phyloP scores from a whole-genome alignment of 2,329 filamentous ascomycete genomes.

The Ophiostoma ips region DNA sequence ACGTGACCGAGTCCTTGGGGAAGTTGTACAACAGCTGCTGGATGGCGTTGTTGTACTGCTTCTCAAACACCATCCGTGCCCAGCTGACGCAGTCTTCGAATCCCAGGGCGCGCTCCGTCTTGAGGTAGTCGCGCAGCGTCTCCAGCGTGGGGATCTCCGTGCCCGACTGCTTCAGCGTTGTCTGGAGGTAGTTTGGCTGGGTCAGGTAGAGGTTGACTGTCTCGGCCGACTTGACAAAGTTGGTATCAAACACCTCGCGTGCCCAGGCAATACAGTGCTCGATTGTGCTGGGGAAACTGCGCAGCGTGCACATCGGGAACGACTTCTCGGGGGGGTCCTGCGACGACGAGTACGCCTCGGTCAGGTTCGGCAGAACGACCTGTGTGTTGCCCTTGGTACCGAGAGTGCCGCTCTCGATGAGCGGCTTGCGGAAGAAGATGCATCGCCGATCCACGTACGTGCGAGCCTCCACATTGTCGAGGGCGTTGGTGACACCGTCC shows the following conservation, averaged over 20 bases:
- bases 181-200: constrained; percentile 79
- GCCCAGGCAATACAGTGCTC: constrained; percentile 99
- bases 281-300: constrained; percentile 95
- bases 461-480: constrained; percentile 94
- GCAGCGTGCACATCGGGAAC: constrained; percentile 96
- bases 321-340: constrained; percentile 97
- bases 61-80: constrained; percentile 88
- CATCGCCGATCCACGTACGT: constrained; percentile 94
- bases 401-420: constrained; percentile 94
- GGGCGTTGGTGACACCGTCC: constrained; percentile 88
- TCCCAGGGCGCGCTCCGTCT: constrained; percentile 77
- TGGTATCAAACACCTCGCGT: constrained; percentile 86
- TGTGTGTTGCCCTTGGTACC: constrained; percentile 98
- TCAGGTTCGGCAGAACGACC: constrained; percentile 78
- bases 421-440: constrained; percentile 94
- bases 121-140: constrained; percentile 77
- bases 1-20: constrained; percentile 83
- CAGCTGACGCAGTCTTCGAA: constrained; percentile 96
- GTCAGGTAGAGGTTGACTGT: constrained; percentile 88
- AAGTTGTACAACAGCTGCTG: constrained; percentile 95
- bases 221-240: constrained; percentile 86
- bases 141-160: constrained; percentile 92
- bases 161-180: constrained; percentile 78
- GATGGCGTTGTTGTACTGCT: constrained; percentile 93
- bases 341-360: constrained; percentile 89